phyloP scores from a whole-genome alignment of 305 asterid genomes.

The Plantago coronopus region DNA sequence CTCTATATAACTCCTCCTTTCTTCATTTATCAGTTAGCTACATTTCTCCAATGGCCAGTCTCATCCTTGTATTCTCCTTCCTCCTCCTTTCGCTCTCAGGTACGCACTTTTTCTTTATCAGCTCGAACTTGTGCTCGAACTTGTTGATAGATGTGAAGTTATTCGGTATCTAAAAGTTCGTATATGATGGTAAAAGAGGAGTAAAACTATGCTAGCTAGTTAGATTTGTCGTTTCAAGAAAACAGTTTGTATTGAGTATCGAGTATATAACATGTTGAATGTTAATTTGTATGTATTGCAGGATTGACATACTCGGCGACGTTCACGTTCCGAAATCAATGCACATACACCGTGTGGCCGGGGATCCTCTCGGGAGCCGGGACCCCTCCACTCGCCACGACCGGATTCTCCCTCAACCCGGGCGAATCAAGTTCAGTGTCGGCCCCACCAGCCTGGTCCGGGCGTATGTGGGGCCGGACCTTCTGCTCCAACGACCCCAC shows the following conservation, averaged over 20 bases:
- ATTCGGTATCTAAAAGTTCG: too few species aligned
- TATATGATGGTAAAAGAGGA: too few species aligned
- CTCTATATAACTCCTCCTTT: too few species aligned
- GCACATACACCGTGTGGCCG: constrained; percentile 72
- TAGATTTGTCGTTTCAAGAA: too few species aligned
- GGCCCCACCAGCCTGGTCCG: constrained; percentile 75
- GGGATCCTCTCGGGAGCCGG: constrained; percentile 67
- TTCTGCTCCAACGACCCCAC: constrained; percentile 51
- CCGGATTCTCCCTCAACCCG: constrained; percentile 51
- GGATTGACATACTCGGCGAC: constrained; percentile 45
- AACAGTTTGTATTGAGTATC: too few species aligned
- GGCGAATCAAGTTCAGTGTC: constrained; percentile 45
- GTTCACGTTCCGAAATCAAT: constrained; percentile 58
- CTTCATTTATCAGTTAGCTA: too few species aligned
- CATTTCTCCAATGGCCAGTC: constrained; percentile 26
- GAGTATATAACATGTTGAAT: too few species aligned
- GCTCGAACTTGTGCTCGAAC: too few species aligned
- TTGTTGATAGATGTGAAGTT: too few species aligned
- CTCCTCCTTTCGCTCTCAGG: constrained; percentile 25
- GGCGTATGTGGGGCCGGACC: constrained; percentile 80
- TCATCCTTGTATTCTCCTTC: not conserved
- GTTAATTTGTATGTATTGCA: constrained; percentile 3
- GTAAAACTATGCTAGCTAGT: too few species aligned
- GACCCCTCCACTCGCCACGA: constrained; percentile 43
- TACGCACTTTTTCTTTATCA: too few species aligned